A percentile compares a stretch with the other conserved stretches of the same genome.
phyloP scores from a whole-genome alignment of 805 yeast genomes.

The Ogataea salicorniae region DNA sequence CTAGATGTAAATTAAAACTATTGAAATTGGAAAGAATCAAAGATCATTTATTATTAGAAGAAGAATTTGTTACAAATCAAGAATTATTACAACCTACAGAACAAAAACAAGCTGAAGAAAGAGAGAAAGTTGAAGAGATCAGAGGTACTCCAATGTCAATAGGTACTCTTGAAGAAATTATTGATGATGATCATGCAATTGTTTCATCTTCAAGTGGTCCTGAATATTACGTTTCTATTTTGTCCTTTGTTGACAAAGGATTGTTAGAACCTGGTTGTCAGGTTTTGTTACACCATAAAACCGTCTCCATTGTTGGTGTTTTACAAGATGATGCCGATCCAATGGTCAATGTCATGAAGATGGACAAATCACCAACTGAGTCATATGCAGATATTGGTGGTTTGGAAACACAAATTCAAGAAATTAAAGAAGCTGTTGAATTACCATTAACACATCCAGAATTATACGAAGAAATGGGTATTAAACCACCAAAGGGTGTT shows the following conservation, averaged over 20 bases:
- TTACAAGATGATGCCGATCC: constrained; percentile 97
- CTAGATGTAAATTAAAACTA: constrained; percentile 87
- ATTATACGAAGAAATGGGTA: constrained; percentile 96
- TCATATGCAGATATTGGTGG: constrained; percentile 98
- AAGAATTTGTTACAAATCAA: constrained; percentile 91
- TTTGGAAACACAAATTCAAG: constrained; percentile 91
- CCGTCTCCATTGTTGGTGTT: constrained; percentile 97
- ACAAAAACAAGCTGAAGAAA: constrained; percentile 92
- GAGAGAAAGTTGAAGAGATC: constrained; percentile 90
- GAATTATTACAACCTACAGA: constrained; percentile 95
- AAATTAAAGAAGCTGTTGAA: constrained; percentile 95
- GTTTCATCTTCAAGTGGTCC: constrained; percentile 95
- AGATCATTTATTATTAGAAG: constrained; percentile 91
- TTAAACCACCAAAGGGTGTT: constrained; percentile 97
- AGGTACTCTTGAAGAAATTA: constrained; percentile 94
- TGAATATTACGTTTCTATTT: constrained; percentile 91
- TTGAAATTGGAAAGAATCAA: constrained; percentile 93
- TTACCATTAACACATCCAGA: constrained; percentile 95
- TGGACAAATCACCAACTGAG: constrained; percentile 96
- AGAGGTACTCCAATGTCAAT: constrained; percentile 96
- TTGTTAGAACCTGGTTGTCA: constrained; percentile 95
- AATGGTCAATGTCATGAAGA: constrained; percentile 94
- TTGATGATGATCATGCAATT: constrained; percentile 98
- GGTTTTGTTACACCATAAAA: constrained; percentile 89
- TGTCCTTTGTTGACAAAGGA: constrained; percentile 96